Evolutionary conservation across 805 yeast species (phyloP).

Genomic region (Alloascoidea africana): DNA sequence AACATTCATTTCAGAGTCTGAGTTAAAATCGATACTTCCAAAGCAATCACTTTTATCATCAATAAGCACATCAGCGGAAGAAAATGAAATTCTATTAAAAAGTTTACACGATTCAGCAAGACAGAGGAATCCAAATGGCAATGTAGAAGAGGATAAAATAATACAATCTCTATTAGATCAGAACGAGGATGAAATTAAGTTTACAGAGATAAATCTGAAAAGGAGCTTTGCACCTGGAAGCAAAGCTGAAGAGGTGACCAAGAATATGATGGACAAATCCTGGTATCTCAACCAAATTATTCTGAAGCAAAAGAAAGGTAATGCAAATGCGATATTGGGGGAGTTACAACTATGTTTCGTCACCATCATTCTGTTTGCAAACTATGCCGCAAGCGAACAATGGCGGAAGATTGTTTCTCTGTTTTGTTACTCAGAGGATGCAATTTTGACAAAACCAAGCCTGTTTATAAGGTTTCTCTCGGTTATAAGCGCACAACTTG

Average conservation of each 20-base stretch:
- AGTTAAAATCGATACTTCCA: constrained; percentile 17
- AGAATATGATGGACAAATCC: constrained; percentile 41
- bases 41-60: constrained; percentile 18
- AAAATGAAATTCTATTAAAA: constrained; percentile 24
- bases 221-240: constrained; percentile 22
- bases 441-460: constrained; percentile 12
- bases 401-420: constrained; percentile 42
- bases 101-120: constrained; percentile 20
- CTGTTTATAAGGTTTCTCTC: constrained; percentile 20
- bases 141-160: constrained; percentile 18
- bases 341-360: constrained; percentile 41
- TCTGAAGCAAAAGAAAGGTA: constrained; percentile 13
- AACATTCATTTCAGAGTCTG: constrained; percentile 12
- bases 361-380: constrained; percentile 37
- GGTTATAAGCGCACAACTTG: constrained; percentile 22
- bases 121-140: constrained; percentile 9
- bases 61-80: constrained; percentile 35
- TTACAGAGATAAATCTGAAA: constrained; percentile 27
- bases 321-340: constrained; percentile 22
- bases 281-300: constrained; percentile 34
- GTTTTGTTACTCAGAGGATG: constrained; percentile 20
- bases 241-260: constrained; percentile 26
- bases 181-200: constrained; percentile 21
- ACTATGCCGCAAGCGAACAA: constrained; percentile 46
- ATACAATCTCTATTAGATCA: constrained; percentile 19